Evolutionary conservation across 2,329 filamentous ascomycete species (phyloP).

Genomic region (Colletotrichum phormii): DNA sequence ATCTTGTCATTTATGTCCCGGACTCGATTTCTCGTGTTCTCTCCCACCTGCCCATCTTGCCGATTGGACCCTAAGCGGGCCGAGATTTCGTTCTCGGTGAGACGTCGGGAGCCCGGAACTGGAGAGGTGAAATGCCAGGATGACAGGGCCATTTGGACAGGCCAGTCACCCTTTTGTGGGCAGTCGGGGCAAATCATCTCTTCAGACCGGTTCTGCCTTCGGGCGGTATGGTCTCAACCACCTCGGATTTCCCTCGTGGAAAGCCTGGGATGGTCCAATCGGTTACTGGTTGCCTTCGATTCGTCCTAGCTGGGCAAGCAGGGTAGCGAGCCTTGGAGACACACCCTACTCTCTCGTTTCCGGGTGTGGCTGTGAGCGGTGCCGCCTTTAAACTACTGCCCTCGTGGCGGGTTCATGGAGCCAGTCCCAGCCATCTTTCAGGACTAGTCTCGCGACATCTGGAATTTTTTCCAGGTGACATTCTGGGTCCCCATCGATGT

Average conservation of each 20-base stretch:
- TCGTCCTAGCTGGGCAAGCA: slow-evolving; percentile 13
- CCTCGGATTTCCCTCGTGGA: neutral
- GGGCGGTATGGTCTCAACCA: slow-evolving; percentile 9
- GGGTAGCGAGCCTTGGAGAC: slow-evolving; percentile 13
- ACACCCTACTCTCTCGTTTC: slow-evolving; percentile 24
- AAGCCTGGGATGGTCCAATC: slow-evolving; percentile 1
- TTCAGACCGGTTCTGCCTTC: slow-evolving; percentile 7
- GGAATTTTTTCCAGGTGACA: neutral
- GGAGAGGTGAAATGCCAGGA: neutral
- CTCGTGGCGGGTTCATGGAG: neutral
- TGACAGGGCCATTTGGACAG: slow-evolving; percentile 8
- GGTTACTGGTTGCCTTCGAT: neutral
- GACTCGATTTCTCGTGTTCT: slow-evolving; percentile 13
- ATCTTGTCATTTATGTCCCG: slow-evolving; percentile 16
- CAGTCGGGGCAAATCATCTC: slow-evolving; percentile 7
- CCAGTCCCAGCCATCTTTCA: neutral
- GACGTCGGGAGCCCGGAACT: slow-evolving; percentile 19
- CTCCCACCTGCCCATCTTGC: slow-evolving; percentile 20
- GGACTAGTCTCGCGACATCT: neutral
- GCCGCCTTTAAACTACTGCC: neutral
- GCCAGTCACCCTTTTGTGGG: slow-evolving; percentile 1
- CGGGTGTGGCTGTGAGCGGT: slow-evolving; percentile 19
- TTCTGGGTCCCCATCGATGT: neutral
- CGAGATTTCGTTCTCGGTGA: neutral
- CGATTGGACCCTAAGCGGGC: slow-evolving; percentile 19